These are phyloP conservation scores for Hysterium pulicare DNA, from an alignment of 2,329 filamentous ascomycete genomes.

Conservation along the genomic window DNA sequence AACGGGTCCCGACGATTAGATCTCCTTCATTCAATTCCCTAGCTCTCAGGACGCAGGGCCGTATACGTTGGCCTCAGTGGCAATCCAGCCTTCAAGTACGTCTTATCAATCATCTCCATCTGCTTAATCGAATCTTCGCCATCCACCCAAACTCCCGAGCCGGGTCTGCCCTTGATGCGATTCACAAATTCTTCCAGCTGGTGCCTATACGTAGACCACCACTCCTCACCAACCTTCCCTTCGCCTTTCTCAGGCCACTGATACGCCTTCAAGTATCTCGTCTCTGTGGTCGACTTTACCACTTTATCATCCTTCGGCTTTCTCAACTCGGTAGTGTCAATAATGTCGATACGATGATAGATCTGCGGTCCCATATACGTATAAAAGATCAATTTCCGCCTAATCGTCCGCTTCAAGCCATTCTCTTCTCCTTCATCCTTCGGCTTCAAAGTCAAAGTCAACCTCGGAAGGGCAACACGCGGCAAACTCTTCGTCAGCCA, in stretches of 20 bases:
- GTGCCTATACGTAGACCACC: slow-evolving; percentile 36
- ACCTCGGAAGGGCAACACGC: slow-evolving; percentile 5
- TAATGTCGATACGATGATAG: slow-evolving; percentile 21
- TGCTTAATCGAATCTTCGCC: slow-evolving; percentile 33
- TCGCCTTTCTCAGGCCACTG: slow-evolving; percentile 30
- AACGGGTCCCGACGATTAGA: no score
- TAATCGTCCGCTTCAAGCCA: slow-evolving; percentile 9
- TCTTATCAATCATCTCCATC: slow-evolving; percentile 35
- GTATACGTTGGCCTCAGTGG: slow-evolving; percentile 18
- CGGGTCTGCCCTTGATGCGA: slow-evolving; percentile 23
- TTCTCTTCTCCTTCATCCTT: slow-evolving; percentile 7
- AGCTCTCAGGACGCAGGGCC: no score
- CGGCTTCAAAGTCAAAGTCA: slow-evolving; percentile 11
- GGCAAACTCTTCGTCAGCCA: slow-evolving; percentile 21
- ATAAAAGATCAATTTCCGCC: slow-evolving; percentile 12
- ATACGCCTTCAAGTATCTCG: slow-evolving; percentile 25
- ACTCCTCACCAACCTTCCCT: slow-evolving; percentile 18
- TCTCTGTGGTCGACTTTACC: slow-evolving; percentile 17
- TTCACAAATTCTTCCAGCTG: slow-evolving; percentile 37
- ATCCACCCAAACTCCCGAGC: slow-evolving; percentile 25
- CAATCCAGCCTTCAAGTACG: slow-evolving; percentile 31
- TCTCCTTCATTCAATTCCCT: no score
- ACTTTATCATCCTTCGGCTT: slow-evolving; percentile 13
- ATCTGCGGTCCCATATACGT: slow-evolving; percentile 20
- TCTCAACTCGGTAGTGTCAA: neutral